phyloP scores from a whole-genome alignment of 345 rosid species.

The Dimocarpus longan region DNA sequence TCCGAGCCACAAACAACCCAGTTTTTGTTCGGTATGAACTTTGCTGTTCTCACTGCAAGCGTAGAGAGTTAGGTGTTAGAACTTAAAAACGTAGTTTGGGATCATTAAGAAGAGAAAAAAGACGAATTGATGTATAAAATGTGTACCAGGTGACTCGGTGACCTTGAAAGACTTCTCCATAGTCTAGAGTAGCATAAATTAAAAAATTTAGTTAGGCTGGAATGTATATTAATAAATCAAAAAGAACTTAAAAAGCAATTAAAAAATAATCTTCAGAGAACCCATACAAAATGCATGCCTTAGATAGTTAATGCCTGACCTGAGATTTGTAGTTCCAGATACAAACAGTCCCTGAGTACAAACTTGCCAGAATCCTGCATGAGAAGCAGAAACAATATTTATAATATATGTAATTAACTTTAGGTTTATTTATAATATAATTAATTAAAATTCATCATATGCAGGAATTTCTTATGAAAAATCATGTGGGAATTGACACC shows the following conservation, averaged over 20 bases:
- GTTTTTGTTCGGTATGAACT: slow-evolving; percentile 80
- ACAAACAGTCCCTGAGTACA: slow-evolving; percentile 70
- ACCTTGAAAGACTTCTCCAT: slow-evolving; percentile 90
- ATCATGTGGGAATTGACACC: background rate
- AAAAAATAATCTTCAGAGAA: too few species aligned
- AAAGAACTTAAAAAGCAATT: too few species aligned
- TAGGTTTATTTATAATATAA: too few species aligned
- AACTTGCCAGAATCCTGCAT: slow-evolving; percentile 68
- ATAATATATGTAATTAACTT: too few species aligned
- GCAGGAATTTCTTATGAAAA: background rate
- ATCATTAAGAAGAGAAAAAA: slow-evolving; percentile 11
- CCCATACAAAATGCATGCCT: background rate
- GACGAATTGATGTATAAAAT: background rate
- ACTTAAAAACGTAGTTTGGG: slow-evolving; percentile 5
- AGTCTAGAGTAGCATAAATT: slow-evolving; percentile 43
- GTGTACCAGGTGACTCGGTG: slow-evolving; percentile 84
- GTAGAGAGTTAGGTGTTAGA: background rate
- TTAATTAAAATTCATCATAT: too few species aligned
- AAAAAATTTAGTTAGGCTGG: background rate
- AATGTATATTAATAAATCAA: background rate
- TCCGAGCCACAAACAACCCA: slow-evolving; percentile 99
- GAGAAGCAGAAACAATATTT: background rate
- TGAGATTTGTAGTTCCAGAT: slow-evolving; percentile 88
- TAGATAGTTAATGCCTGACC: slow-evolving; percentile 33
- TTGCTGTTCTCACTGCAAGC: slow-evolving; percentile 90